Percentiles rank a stretch among this genome's conserved stretches.
phyloP scores from a whole-genome alignment of 192 early-diverging fungal species.

The Entomortierella chlamydospora region DNA sequence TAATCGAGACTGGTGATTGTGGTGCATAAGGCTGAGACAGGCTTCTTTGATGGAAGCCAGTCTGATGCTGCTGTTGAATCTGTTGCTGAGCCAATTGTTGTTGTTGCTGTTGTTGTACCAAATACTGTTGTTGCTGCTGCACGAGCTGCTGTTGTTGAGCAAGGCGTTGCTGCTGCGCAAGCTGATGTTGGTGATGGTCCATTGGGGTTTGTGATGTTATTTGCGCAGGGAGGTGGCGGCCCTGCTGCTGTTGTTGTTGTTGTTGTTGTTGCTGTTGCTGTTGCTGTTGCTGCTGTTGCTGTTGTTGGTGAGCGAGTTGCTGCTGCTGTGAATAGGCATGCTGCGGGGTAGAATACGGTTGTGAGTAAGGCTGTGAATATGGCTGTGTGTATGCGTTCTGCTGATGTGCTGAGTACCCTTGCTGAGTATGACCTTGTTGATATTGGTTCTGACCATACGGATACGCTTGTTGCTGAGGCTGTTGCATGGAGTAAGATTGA shows the following conservation, averaged over 20 bases:
- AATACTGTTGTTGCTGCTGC: conserved; percentile 24
- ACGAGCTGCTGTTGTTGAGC: conserved; percentile 19
- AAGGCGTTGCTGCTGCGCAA: conserved; percentile 1
- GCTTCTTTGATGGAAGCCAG: conserved; percentile 24
- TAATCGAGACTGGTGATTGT: conserved; percentile 17
- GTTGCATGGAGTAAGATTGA: conserved; percentile 9
- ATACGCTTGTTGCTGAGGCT: conserved; percentile 21
- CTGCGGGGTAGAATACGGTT: conserved; percentile 1
- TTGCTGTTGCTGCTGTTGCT: background rate
- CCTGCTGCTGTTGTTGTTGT: conserved; percentile 17
- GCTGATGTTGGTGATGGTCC: conserved; percentile 12
- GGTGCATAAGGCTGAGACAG: conserved; percentile 21
- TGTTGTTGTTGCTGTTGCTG: background rate
- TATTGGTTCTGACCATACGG: conserved; percentile 14
- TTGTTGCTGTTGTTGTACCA: conserved; percentile 9
- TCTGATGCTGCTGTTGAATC: conserved; percentile 12
- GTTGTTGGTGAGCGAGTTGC: conserved; percentile 1
- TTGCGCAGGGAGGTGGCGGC: conserved; percentile 11
- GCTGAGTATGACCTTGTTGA: conserved; percentile 10
- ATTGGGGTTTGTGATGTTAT: conserved; percentile 1
- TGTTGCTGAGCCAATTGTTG: conserved; percentile 22
- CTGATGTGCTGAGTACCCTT: conserved; percentile 14
- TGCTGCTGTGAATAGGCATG: conserved; percentile 19
- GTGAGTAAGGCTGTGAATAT: conserved; percentile 8
- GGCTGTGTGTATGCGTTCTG: conserved; percentile 8